Base-by-base conservation (phyloP, 345 rosid species). In the Abelmoschus esculentus region DNA sequence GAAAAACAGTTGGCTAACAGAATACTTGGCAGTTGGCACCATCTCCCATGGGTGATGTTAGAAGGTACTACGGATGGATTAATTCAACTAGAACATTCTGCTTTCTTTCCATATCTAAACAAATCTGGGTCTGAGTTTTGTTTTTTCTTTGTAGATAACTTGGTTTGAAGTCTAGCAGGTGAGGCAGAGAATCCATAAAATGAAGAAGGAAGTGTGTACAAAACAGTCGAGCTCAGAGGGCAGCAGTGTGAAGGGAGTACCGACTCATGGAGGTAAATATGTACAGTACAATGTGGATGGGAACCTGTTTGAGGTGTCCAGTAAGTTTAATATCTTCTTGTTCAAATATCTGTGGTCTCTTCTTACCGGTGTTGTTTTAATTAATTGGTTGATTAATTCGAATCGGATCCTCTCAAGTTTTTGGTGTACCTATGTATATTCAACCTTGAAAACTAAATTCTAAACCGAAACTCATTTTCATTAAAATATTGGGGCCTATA, bases 261-360 rank as follows among this genome's bases (percentile, higher is more conserved):
- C 69, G 29, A 87, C 88, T 12, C 86, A 89, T 59, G 90, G 91
- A 22, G 95, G 95, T 14, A 80, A 82, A 54, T 89, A 89, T 66
- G 80, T 84, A 5, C 90, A 85, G 77, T 89, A 89, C 77, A 86
- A 89, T 69, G 88, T 89, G 52, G 80, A 83, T 58, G 93, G 93
- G 26, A 89, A 80, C 80, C 74, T 85, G 72, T 89, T 89, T 61
- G 93, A 86, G 82, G 90, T 89, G 17, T 81, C 89, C 50, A 76
- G 83, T 67, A 87, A 71, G 84, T 59, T 54, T 57, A 40, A 40
- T 40, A 10, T 22, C 26, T 40, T 40, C 44, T 8, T 40, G 11
- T 40, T 40, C 44, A 8, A 7, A 40, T 40, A 22, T 22, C 26
- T 22, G 26, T 22, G 26, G 26, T 22, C 26, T 22, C 26, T 22